phyloP scores from a whole-genome alignment of 768 basidiomycete genomes.

The Leccinum uliginosum region DNA sequence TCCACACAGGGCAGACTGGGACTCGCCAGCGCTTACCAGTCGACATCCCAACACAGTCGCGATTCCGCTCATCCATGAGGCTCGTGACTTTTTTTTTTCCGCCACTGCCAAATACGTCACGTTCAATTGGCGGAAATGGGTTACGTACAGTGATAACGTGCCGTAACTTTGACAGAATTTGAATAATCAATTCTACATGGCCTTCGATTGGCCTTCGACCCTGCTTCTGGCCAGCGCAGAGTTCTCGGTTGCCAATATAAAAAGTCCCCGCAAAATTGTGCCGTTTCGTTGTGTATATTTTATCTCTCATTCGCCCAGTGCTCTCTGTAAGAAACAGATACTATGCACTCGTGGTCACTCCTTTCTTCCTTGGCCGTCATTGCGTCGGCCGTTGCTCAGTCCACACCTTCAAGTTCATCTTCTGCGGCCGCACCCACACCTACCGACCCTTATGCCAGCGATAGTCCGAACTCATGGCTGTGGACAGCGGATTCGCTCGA shows the following conservation, averaged over 20 bases:
- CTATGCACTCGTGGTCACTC: slow-evolving; percentile 30
- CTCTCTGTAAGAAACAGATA: slow-evolving; percentile 2
- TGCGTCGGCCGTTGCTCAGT: slow-evolving; percentile 17
- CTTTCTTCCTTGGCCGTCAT: slow-evolving; percentile 21
- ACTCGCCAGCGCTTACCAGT: neutral
- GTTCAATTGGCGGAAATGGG: neutral
- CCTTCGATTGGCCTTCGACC: slow-evolving; percentile 2
- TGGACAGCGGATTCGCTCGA: slow-evolving; percentile 31
- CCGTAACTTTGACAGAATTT: neutral
- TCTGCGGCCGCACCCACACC: slow-evolving; percentile 34
- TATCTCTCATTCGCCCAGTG: slow-evolving; percentile 9
- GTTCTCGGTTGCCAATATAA: slow-evolving; percentile 15
- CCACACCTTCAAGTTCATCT: slow-evolving; percentile 17
- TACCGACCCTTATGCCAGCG: slow-evolving; percentile 42
- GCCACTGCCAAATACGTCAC: neutral
- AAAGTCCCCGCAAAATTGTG: slow-evolving; percentile 5
- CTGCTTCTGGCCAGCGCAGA: neutral
- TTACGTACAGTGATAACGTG: neutral
- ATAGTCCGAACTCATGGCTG: slow-evolving; percentile 43
- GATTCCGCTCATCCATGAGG: too few relatives aligned
- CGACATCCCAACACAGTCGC: too few relatives aligned
- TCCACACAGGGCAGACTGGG: neutral
- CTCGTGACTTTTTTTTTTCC: neutral
- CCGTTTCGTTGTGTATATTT: slow-evolving; percentile 21
- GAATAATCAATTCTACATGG: neutral